A percentile compares a stretch with the other conserved stretches of the same genome.
Evolutionary conservation across 352 stramenopile genomes (phyloP).

Genomic region (Pythium periplocum): DNA sequence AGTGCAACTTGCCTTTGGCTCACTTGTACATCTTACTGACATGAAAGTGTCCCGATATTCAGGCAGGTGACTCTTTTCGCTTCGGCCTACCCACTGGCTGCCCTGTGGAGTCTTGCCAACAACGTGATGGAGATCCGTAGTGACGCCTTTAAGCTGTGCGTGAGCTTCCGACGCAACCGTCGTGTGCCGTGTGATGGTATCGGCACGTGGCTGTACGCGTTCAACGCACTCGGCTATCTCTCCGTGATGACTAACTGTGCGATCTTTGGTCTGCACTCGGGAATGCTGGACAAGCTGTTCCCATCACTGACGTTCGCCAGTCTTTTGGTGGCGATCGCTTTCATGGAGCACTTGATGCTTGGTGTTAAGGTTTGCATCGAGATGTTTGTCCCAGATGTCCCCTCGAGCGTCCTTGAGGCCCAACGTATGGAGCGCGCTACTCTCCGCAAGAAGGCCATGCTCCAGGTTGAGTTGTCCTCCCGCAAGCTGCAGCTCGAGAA

Average conservation of each 20-base stretch:
- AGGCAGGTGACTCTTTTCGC: constrained; percentile 93
- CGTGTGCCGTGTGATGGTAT: constrained; percentile 74
- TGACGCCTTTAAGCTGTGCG: constrained; percentile 93
- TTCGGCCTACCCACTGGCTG: constrained; percentile 90
- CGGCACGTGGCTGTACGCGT: constrained; percentile 90
- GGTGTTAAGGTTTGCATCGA: constrained; percentile 76
- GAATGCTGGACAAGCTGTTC: constrained; percentile 68
- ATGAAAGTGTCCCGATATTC: constrained; percentile 4
- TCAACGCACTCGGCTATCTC: constrained; percentile 88
- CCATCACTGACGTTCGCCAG: constrained; percentile 55
- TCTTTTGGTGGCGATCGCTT: constrained; percentile 41
- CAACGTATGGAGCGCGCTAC: constrained; percentile 57
- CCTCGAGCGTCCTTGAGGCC: constrained; percentile 50
- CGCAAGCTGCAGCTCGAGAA: constrained; percentile 27
- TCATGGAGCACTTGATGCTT: constrained; percentile 81
- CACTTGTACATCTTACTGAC: constrained; percentile 2
- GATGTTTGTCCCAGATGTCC: constrained; percentile 68
- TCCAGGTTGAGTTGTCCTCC: constrained; percentile 66
- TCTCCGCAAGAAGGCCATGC: constrained; percentile 67
- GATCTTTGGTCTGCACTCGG: constrained; percentile 90
- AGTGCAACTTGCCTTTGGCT: constrained; percentile 12
- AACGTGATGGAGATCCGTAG: constrained; percentile 94
- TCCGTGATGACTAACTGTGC: constrained; percentile 94
- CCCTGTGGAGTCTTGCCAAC: constrained; percentile 91
- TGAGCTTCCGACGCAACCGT: constrained; percentile 72